Percentiles rank a stretch among this genome's conserved stretches.
phyloP scores from a whole-genome alignment of 2,329 filamentous ascomycete genomes.

The Fusarium setosum region DNA sequence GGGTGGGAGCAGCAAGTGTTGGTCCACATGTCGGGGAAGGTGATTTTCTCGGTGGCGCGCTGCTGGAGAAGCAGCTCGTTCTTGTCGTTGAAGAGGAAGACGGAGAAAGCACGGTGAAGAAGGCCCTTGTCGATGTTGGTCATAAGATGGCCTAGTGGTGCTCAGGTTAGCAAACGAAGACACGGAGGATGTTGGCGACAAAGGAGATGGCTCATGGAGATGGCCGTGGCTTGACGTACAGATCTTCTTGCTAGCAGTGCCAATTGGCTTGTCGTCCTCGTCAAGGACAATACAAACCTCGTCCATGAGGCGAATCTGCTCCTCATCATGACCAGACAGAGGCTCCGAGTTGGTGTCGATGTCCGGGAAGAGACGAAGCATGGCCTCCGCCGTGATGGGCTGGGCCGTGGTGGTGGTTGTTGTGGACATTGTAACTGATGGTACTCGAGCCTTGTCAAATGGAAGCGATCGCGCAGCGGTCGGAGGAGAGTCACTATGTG shows the following conservation, averaged over 20 bases:
- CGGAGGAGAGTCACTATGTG: neutral
- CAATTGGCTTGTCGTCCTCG: constrained; percentile 91
- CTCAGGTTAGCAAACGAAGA: constrained; percentile 24
- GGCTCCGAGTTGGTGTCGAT: constrained; percentile 77
- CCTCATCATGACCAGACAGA: constrained; percentile 92
- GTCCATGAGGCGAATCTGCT: constrained; percentile 98
- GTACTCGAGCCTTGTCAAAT: neutral
- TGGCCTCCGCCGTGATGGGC: constrained; percentile 85
- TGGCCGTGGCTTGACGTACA: constrained; percentile 69
- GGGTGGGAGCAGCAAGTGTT: constrained; percentile 99
- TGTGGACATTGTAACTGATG: constrained; percentile 44
- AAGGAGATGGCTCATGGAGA: neutral
- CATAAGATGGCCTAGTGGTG: constrained; percentile 87
- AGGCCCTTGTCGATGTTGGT: constrained; percentile 97
- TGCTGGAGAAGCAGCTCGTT: constrained; percentile 96
- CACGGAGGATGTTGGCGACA: neutral
- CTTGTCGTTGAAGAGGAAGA: constrained; percentile 95
- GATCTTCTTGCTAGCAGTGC: constrained; percentile 96
- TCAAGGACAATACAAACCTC: constrained; percentile 98
- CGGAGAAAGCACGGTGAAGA: constrained; percentile 96
- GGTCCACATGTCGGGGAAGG: constrained; percentile 99
- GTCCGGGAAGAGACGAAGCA: constrained; percentile 90
- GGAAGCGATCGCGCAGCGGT: constrained; percentile 1
- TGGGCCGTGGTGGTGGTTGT: constrained; percentile 59
- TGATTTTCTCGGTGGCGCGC: constrained; percentile 96